These are phyloP conservation scores for Xylariaceae sp. DNA, from an alignment of 2,329 filamentous ascomycete species.

Conservation along the genomic window DNA sequence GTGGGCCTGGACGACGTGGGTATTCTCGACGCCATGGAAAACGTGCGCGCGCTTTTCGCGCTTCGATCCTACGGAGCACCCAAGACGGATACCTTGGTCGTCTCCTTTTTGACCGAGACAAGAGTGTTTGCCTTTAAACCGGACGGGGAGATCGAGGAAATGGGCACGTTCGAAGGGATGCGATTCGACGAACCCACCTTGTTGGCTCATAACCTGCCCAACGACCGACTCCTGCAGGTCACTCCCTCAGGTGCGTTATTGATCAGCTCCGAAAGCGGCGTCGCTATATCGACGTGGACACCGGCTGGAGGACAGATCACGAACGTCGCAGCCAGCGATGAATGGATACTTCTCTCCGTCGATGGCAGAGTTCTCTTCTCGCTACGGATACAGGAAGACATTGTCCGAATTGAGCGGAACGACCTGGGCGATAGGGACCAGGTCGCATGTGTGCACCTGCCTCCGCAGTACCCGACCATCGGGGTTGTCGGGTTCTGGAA, in stretches of 20 bases:
- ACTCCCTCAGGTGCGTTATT: conserved; percentile 58
- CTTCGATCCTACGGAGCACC: conserved; percentile 44
- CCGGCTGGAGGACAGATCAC: conserved; percentile 56
- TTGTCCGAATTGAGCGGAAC: conserved; percentile 52
- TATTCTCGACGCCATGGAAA: conserved; percentile 69
- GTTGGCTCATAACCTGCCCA: conserved; percentile 56
- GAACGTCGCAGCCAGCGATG: conserved; percentile 65
- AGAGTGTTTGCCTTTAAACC: conserved; percentile 70
- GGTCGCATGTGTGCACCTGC: conserved; percentile 76
- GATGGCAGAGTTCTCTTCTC: conserved; percentile 67
- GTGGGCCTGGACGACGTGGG: conserved; percentile 87
- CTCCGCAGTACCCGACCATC: conserved; percentile 52
- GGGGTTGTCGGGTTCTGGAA: conserved; percentile 86
- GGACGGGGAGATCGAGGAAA: conserved; percentile 76
- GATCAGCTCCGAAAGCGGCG: conserved; percentile 50
- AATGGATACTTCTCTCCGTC: conserved; percentile 64
- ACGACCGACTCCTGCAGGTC: conserved; percentile 65
- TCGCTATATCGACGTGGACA: conserved; percentile 52
- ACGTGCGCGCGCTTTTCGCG: conserved; percentile 66
- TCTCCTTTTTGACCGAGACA: conserved; percentile 78
- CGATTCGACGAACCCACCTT: conserved; percentile 65
- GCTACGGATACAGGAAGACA: conserved; percentile 52
- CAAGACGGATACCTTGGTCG: conserved; percentile 62
- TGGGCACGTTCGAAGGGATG: conserved; percentile 68
- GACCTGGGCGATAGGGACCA: conserved; percentile 62